Base-by-base conservation (phyloP, 805 yeast species). In the Kuraishia ogatae region DNA sequence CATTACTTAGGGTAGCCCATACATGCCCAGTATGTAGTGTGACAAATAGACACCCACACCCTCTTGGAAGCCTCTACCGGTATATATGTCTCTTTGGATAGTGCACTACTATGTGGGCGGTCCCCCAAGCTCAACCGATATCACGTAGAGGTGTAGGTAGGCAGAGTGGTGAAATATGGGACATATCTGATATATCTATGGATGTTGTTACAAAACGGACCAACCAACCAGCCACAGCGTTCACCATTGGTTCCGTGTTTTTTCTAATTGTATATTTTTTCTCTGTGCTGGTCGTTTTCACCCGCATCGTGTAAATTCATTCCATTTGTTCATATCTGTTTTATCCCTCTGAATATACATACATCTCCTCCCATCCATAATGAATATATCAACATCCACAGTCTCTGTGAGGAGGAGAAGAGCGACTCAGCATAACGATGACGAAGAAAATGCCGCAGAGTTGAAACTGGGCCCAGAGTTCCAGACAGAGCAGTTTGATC, bases 381-480 rank as follows among this genome's bases (percentile, higher is more conserved):
- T 91, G 97, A 91, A 91, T 69, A 84, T 89, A 47, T 87, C 96
- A 43, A 89, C 96, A 46, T 88, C 96, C 53, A 88, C 97, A 2
- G 80, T 89, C 52, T 93, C 92, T 26, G 88, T 87, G 50, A 84
- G 96, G 73, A 82, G 96, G 70, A 81, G 84, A 53, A 77, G 76
- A 59, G 76, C 79, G 26, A 77, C 70, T 58, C 83, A 73, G 64
- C 84, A 83, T 56, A 78, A 82, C 49, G 92, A 85, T 56, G 96
- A 89, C 60, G 97, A 92, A 64, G 98, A 93, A 66, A 96, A 94
- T 65, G 96, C 98, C 0, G 83, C 97, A 0, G 79, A 81, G 53
- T 78, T 94, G 62, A 86, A 87, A 65, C 79, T 94, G 55, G 99
- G 99, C 10, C 93, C 96, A 26, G 99, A 94, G 72, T 94, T 94